Base-by-base conservation (phyloP, 2,329 filamentous ascomycete species). In the Pseudocercospora eumusae region DNA sequence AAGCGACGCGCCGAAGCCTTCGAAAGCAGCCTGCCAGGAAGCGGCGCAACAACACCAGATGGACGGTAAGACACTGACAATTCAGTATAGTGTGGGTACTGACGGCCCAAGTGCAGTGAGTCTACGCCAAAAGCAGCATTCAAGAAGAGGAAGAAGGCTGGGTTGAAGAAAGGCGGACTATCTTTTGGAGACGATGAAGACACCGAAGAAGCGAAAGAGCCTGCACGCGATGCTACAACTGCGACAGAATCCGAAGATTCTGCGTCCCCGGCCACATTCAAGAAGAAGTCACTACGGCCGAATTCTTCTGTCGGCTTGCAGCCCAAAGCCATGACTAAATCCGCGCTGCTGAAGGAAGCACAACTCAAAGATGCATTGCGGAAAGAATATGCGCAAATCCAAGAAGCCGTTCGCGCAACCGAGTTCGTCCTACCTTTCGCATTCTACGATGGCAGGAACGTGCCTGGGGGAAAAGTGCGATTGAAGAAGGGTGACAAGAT, bases 1-100 rank as follows among this genome's bases (percentile, higher is more conserved):
- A 98, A 99, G 80, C 88, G 95, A 63, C 91, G 93, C 76, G 93
- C 92, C 69, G 92, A 97, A 77, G 91, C 93, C n/a, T 91, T 95
- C 71, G 68, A 70, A 57, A 64, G 57, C 40, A 68, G 63, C 47
- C 59, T 66, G 20, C 52, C 88, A 86, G 11, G 86, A 88, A 72
- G 89, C 57, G 80, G 83, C 59, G 78, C 80, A 31, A 80, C 76
- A 45, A 86, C 83, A 42, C 82, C 84, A 42, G 76, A 79, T 49
- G 85, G 87, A 75, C 82, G 85, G 86, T 89, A 81, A 82, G 83
- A 76, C 60, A 61, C 5, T 56, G 2, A 10, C 15, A 57, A 42
- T 5, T 4, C 27, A 18, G 10, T n/a, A 28, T 18, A 44, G 59
- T 47, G 44, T 61, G 56, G 65, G 67, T 72, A 72, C 84, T 88